Conservation (phyloP, 225 moss, liverwort and hornwort genomes). For the Marchantia polymorpha region DNA sequence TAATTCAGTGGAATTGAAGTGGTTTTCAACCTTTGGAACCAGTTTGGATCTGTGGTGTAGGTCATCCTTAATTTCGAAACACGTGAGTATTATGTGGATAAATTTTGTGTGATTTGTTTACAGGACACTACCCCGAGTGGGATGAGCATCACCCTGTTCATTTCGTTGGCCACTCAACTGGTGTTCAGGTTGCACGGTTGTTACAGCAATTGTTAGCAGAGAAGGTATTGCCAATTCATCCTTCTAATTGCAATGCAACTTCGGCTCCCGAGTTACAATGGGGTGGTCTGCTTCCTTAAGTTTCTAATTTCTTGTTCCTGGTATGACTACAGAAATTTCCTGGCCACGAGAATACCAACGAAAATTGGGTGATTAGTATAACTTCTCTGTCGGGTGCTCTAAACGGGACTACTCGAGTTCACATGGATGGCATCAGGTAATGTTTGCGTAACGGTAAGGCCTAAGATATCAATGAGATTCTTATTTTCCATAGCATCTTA, state of each 20-base stretch:
- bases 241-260: background rate
- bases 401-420: slow-evolving; percentile 88
- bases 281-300: background rate
- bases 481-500: too few relatives aligned
- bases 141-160: slow-evolving; percentile 75
- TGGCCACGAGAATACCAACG: slow-evolving; percentile 57
- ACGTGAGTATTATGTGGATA: too few relatives aligned
- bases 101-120: background rate
- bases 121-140: slow-evolving; percentile 77
- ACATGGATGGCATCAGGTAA: slow-evolving; percentile 79
- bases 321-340: slow-evolving; percentile 56
- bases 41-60: too few relatives aligned
- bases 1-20: too few relatives aligned
- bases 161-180: slow-evolving; percentile 82
- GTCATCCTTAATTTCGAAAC: too few relatives aligned
- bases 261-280: background rate
- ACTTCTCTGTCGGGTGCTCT: slow-evolving; percentile 81
- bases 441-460: background rate
- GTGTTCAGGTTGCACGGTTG: slow-evolving; percentile 71
- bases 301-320: background rate
- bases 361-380: slow-evolving; percentile 80
- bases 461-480: too few relatives aligned
- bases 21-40: too few relatives aligned
- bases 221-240: slow-evolving; percentile 38
- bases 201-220: slow-evolving; percentile 79